Base-by-base conservation (phyloP, 2,329 filamentous ascomycete genomes). In the Colletotrichum liriopes region DNA sequence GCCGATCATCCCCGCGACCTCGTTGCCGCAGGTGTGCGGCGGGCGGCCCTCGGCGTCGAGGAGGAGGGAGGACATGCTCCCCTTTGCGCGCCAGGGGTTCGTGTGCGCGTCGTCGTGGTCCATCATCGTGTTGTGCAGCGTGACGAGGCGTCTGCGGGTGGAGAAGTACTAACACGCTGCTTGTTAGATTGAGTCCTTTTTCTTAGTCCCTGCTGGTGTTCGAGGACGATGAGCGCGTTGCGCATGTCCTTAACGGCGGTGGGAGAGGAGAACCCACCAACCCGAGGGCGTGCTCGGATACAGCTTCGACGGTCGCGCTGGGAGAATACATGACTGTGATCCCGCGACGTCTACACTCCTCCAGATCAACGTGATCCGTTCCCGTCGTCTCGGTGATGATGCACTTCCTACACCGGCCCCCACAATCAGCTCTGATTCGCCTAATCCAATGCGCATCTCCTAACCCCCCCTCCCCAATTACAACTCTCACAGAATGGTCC, bases 1-100 rank as follows among this genome's bases (percentile, higher is more conserved):
- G 11, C 78, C 78, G n/a, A 79, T 65, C 35, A 79, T 73, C 12
- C 75, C 77, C 8, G 75, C 76, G 5, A 76, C 76, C 62, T 79
- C 78, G n/a, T 77, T 75, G 29, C 65, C 63, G 58, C 78, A 79
- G n/a, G 75, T 74, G 16, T 74, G 71, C n/a, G 78, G 78, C n/a
- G 75, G 74, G 11, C 65, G 56, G n/a, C 73, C 75, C 3, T 75
- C 72, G 8, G 67, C 52, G 54, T 75, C 72, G 9, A 72, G 66
- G 39, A 76, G 73, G 5, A 73, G 58, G 1, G 67, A 73, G 1
- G 72, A 75, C 70, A 76, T 65, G 65, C 71, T 73, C 2, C 67
- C 73, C 20, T 51, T 74, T 23, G 58, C 56, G 39, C 73, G 71
- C 74, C 75, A 77, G 43, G 66, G 26, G 69, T 74, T 75, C 20